Base-by-base conservation (phyloP, 2,329 filamentous ascomycete species). In the Pseudogymnoascus sp. region DNA sequence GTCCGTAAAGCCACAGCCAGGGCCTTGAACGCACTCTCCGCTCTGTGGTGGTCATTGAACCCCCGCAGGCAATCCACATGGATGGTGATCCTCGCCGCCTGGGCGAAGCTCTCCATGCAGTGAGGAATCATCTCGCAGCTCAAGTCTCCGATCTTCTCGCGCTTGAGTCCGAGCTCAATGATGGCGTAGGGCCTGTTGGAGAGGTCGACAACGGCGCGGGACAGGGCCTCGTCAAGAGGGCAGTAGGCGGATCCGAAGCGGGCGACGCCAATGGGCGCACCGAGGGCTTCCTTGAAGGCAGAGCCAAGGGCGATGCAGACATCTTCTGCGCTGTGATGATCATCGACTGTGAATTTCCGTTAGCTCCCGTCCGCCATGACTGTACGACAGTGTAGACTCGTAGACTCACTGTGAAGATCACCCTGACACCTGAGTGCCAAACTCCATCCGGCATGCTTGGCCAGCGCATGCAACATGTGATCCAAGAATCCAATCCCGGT, bases 311-410 rank as follows among this genome's bases (percentile, higher is more conserved):
- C 92, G 69, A 99, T 89, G 79, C 91, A 97, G 65, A 91, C 89
- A 75, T 99, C 95, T 81, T 99, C 95, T 68, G 93, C 90, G 7
- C 93, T 97, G 84, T 99, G 95, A 80, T 99, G 95, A 82, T 98
- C 95, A 79, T 99, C 95, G 76, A 99, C 92, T 93, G 67, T 62
- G 34, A 11, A 28, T 4, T 41, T 14, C 14, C 28, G 28, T 54
- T 54, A 36, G 60, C n/a, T 34, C n/a, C 37, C 13, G 10, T n/a
- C 62, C 28, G 16, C 31, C 16, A 36, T 37, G 28, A 23, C 21
- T 16, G 31, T 41, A 39, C 19, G 51, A 25, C 34, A n/a, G n/a
- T n/a, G n/a, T n/a, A n/a, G n/a, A n/a, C n/a, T n/a, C 25, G 65
- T 65, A 28, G 23, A 83, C 86, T 69, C 78, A 93, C 90, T 96